phyloP scores from a whole-genome alignment of 495 filamentous ascomycete species.

The Aspergillus nidulans region DNA sequence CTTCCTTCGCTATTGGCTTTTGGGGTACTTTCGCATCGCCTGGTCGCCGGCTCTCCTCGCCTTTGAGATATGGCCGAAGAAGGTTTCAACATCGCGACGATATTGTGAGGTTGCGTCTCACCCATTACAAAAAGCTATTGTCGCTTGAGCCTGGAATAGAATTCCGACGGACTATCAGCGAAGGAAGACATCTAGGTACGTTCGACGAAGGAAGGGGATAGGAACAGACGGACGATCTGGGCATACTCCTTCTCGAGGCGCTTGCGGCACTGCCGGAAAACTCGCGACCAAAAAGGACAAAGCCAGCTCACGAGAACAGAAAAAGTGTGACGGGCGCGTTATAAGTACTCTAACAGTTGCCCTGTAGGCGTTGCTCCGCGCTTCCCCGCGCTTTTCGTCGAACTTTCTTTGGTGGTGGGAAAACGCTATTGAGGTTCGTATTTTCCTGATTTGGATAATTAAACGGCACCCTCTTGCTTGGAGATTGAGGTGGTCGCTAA shows the following conservation, averaged over 20 bases:
- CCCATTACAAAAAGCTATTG: not conserved
- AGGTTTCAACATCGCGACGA: not conserved
- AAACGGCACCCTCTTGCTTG: not conserved
- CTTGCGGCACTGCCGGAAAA: not conserved
- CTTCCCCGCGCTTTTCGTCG: conserved; percentile 5
- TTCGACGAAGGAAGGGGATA: not conserved
- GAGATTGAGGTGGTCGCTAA: not conserved
- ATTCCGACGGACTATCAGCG: not conserved
- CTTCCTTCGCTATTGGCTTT: not conserved
- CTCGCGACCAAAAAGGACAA: not conserved
- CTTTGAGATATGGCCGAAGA: not conserved
- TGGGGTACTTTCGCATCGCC: not conserved
- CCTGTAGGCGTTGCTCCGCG: conserved; percentile 11
- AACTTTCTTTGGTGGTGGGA: conserved; percentile 14
- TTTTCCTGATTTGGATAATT: not conserved
- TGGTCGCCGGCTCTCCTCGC: not conserved
- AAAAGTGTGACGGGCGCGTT: not conserved
- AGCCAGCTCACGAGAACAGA: not conserved
- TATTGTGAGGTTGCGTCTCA: not conserved
- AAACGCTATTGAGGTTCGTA: conserved; percentile 13
- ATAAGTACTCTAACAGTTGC: conserved; percentile 10
- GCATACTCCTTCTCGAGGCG: not conserved
- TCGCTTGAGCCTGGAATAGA: not conserved
- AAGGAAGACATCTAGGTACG: not conserved
- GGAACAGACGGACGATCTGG: not conserved